Conservation (phyloP, 306 rosid species). For the Coriaria nepalensis region DNA sequence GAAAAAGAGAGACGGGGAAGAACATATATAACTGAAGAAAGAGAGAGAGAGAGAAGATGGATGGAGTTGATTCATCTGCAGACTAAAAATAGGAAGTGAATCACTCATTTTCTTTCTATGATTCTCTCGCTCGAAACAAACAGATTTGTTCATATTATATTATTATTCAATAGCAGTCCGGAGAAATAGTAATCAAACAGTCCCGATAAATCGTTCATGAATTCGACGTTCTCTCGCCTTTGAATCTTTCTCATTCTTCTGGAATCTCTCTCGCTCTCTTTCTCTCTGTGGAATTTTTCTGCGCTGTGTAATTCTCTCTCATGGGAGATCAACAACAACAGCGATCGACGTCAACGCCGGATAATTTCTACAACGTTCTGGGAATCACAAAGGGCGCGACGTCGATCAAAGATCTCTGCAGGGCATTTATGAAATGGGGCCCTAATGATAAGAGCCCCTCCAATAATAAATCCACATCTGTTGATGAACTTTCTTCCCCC, state of each 20-base stretch:
- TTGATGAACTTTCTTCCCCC: conserved; percentile 4
- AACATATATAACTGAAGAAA: no score
- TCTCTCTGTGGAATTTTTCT: not conserved
- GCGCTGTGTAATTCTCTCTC: conserved; percentile 6
- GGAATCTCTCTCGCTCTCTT: not conserved
- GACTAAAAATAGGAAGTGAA: no score
- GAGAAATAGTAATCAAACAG: no score
- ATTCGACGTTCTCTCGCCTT: no score
- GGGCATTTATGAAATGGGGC: conserved; percentile 30
- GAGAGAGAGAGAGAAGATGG: no score
- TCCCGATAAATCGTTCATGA: no score
- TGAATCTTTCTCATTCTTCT: conserved; percentile 10
- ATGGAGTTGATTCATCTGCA: no score
- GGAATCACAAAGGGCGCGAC: conserved; percentile 26
- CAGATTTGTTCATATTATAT: no score
- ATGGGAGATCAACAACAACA: conserved; percentile 49
- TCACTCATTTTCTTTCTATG: no score
- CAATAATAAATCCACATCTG: conserved; percentile 10
- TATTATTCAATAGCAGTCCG: no score
- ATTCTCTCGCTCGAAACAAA: no score
- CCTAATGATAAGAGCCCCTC: conserved; percentile 17
- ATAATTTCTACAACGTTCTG: conserved; percentile 35
- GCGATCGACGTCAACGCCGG: conserved; percentile 12
- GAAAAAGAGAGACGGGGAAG: no score
- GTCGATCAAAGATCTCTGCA: conserved; percentile 47